Evolutionary conservation across 75 land plant genomes (phyloP).

Genomic region (Selaginella moellendorffii): DNA sequence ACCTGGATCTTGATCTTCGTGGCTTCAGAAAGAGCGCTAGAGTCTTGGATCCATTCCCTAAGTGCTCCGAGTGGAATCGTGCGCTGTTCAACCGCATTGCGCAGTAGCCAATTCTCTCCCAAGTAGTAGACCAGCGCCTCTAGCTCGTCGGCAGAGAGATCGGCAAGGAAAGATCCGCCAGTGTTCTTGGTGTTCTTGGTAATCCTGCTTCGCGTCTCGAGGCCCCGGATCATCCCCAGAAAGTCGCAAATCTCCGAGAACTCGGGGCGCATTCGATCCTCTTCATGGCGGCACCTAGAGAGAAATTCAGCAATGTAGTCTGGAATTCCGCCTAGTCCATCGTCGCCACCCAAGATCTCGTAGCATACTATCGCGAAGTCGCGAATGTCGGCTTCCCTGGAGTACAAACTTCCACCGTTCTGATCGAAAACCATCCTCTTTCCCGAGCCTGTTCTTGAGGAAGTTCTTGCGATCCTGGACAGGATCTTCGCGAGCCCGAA

Average conservation of each 20-base stretch:
- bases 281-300: not conserved
- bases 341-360: not conserved
- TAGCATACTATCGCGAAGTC: not conserved
- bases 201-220: not conserved
- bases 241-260: not conserved
- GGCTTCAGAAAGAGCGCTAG: not conserved
- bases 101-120: not conserved
- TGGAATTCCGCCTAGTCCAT: not conserved
- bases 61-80: not conserved
- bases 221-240: not conserved
- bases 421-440: not conserved
- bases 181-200: not conserved
- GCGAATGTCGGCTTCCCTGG: not conserved
- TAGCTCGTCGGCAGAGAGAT: not conserved
- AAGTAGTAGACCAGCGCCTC: not conserved
- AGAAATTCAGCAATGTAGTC: not conserved
- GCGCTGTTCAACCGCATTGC: not conserved
- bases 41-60: not conserved
- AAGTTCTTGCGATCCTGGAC: not conserved
- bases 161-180: too few species aligned
- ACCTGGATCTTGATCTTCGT: not conserved
- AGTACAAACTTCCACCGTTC: not conserved
- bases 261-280: not conserved
- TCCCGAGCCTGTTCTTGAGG: not conserved
- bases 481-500: not conserved